Base-by-base conservation (phyloP, 306 rosid species). In the Senna siamea region DNA sequence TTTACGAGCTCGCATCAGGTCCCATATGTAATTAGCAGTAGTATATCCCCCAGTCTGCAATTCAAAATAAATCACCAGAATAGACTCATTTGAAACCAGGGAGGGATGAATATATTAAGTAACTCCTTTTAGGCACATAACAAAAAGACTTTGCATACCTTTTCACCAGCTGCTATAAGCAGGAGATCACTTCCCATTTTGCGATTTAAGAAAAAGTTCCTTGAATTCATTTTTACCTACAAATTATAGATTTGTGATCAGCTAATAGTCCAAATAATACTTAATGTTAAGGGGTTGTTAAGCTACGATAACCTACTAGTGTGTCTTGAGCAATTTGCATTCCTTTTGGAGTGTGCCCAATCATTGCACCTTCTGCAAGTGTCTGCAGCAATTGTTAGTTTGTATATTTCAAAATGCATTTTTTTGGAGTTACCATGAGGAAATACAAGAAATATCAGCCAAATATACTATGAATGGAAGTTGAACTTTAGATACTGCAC, bases 21-120 rank as follows among this genome's bases (percentile, higher is more conserved):
- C 99, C 99, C 97, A 92, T 72, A 94, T 64, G 81, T 76, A 90
- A 89, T 94, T 94, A 43, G 98, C 99, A 74, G 82, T 83, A 9
- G 90, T 83, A 69, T 94, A 94, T 64, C 96, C 97, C 53, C 99
- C 99, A 6, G 90, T 85, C 99, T 94, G 83, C 69, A 59, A 57
- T 77, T 63, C 58, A 19, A 70, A 26, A 67, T 72, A 65, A 52
- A 44, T 11, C 20, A 50, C 70, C 58, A 82, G 26, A 74, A 61
- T 30, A 75, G 10, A 59, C 18, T 51, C 28, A 18, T 47, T 40
- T n/a, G 66, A 35, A 77, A n/a, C 20, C 2, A 11, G 14, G 43
- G 69, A 11, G 14, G 43, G 69, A 5, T 40, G 43, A 56, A 70
- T 54, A 65, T 30, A 37, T 23, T 53, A 74, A 37, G 14, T 17